Percentiles rank a stretch among this genome's conserved stretches.
These are phyloP conservation scores for Kodamaea restingae DNA, from an alignment of 805 yeast genomes.

Conservation along the genomic window DNA sequence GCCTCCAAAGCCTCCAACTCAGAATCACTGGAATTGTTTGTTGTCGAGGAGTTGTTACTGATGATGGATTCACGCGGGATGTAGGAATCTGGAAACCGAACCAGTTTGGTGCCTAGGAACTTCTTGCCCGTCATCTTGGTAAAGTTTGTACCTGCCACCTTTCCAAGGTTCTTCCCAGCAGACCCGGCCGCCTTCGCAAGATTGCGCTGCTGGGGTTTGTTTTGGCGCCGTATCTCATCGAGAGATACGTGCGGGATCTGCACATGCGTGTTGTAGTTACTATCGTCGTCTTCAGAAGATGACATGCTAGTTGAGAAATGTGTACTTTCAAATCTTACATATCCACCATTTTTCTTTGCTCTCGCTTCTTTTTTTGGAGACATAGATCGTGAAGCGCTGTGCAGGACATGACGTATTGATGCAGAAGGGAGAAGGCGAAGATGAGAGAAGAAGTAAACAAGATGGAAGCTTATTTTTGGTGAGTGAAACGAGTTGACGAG, in stretches of 20 bases:
- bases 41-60: conserved; percentile 23
- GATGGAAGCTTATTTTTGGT: too few species aligned
- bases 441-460: not conserved
- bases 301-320: not conserved
- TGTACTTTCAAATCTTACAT: not conserved
- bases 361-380: not conserved
- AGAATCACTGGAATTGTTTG: conserved; percentile 19
- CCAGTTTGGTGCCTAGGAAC: conserved; percentile 19
- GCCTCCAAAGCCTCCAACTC: conserved; percentile 11
- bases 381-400: not conserved
- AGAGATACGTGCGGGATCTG: conserved; percentile 27
- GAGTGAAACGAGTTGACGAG: too few species aligned
- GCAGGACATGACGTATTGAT: conserved; percentile 1
- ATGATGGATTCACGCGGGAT: conserved; percentile 25
- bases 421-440: not conserved
- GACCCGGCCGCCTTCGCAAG: conserved; percentile 20
- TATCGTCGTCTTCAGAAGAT: conserved; percentile 30
- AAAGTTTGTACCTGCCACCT: conserved; percentile 6
- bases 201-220: conserved; percentile 13
- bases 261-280: conserved; percentile 22
- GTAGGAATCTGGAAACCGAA: conserved; percentile 27
- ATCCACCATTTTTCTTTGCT: not conserved
- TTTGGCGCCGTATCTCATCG: conserved; percentile 13
- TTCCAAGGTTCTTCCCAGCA: conserved; percentile 10
- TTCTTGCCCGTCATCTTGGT: conserved; percentile 18